phyloP scores from a whole-genome alignment of 805 yeast species.

The Candida sakaeoensis region DNA sequence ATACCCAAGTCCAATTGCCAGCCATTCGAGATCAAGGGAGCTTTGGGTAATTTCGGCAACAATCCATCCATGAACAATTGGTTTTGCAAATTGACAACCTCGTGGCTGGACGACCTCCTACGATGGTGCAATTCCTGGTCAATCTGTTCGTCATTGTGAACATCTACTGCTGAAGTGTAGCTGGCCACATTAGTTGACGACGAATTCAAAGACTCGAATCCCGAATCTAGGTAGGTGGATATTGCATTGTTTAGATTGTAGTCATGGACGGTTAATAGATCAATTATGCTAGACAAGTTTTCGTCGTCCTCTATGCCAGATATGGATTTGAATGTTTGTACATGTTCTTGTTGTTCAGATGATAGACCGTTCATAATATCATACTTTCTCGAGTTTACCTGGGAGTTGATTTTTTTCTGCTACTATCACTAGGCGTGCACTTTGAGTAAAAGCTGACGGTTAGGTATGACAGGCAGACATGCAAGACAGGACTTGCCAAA shows the following conservation, averaged over 20 bases:
- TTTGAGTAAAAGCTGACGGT: background rate
- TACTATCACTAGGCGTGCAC: background rate
- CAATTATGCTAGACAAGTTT: conserved; percentile 43
- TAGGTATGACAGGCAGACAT: background rate
- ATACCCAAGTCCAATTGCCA: conserved; percentile 45
- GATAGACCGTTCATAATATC: conserved; percentile 2
- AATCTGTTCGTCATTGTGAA: conserved; percentile 11
- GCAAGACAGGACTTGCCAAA: no score
- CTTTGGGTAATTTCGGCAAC: conserved; percentile 38
- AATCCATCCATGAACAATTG: conserved; percentile 21
- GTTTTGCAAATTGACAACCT: conserved; percentile 21
- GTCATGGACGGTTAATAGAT: conserved; percentile 47
- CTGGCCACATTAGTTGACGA: conserved; percentile 8
- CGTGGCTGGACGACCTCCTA: conserved; percentile 1
- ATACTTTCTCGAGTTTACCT: background rate
- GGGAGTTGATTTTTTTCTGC: background rate
- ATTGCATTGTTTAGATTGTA: conserved; percentile 63
- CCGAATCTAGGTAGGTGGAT: conserved; percentile 55
- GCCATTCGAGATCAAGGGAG: conserved; percentile 34
- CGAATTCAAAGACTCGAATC: conserved; percentile 30
- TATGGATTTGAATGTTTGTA: conserved; percentile 18
- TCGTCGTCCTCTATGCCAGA: conserved; percentile 33
- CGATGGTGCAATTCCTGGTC: conserved; percentile 11
- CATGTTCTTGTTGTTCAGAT: conserved; percentile 8
- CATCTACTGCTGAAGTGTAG: conserved; percentile 12